Conservation (phyloP, 805 yeast species). For the Myxozyma geophila region DNA sequence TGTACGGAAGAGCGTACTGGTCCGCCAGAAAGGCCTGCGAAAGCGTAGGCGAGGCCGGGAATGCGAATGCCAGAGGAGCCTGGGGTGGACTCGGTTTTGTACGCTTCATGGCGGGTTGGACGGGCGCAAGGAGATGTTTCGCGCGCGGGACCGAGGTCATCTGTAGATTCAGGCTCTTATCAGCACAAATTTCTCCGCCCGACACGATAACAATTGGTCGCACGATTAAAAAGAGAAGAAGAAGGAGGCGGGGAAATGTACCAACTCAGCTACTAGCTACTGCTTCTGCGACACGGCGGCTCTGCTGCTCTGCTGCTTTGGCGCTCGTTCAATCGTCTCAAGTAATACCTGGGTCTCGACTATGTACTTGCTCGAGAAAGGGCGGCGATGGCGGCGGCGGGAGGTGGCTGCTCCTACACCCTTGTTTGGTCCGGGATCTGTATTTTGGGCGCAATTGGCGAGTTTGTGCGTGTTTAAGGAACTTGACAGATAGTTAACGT, state of each 20-base stretch:
- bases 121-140: slow-evolving; percentile 15
- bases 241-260: not conserved
- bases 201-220: too few species aligned
- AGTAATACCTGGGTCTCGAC: slow-evolving; percentile 2
- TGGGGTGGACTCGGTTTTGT: slow-evolving; percentile 13
- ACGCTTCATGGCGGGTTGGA: slow-evolving; percentile 16
- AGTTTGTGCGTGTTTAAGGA: not conserved
- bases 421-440: not conserved
- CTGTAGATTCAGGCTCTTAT: slow-evolving; percentile 5
- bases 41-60: slow-evolving; percentile 37
- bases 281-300: slow-evolving; percentile 7
- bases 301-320: slow-evolving; percentile 7
- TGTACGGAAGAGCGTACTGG: slow-evolving; percentile 32
- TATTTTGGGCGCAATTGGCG: not conserved
- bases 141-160: slow-evolving; percentile 21
- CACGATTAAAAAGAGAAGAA: not conserved
- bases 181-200: not conserved
- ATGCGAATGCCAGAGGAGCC: slow-evolving; percentile 25
- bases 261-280: slow-evolving; percentile 14
- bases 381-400: slow-evolving; percentile 18
- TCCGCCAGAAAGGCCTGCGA: slow-evolving; percentile 32
- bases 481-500: not conserved
- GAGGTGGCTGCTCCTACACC: slow-evolving; percentile 13
- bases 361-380: slow-evolving; percentile 7
- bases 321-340: not conserved